Evolutionary conservation across 2,329 filamentous ascomycete species (phyloP), one percentile per base, ranked within the genome.

Genomic region (Aureobasidium sp.): DNA sequence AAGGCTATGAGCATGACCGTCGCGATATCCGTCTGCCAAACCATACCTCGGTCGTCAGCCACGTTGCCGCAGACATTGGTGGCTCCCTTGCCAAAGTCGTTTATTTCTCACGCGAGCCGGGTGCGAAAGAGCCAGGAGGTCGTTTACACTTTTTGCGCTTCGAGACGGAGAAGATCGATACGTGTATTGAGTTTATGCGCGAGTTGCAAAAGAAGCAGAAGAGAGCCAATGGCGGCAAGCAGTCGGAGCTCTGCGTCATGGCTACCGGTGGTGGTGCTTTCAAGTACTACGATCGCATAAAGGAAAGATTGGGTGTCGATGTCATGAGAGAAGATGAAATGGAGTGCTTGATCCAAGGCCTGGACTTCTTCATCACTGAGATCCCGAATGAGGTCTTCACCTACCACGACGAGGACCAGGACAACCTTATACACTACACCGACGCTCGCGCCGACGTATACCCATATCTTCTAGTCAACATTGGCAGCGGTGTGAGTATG

Each of bases 341-440:
- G 94, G 91, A 96, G 74, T 99, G 94, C 72, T 78, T 99, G 63
- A 99, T 99, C 66, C 64, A 68, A 91, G 91, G 93, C 14, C 85
- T 99, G 47, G 94, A 99, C 73, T 99, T 97, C 78, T 97, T 99
- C 80, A 97, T 97, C 71, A 96, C 91, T 66, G 92, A 97, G 73
- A 97, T 99, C 63, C 94, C 94, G 22, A 86, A 89, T 68, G 94
- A 99, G 76, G 93, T 99, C 60, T 99, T 99, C 71, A 97, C 91
- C 22, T 97, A 97, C 76, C 92, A 89, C 72, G 93, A 96, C 73
- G 83, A 84, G 15, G 68, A 77, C 63, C 70, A 74, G 37, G 87
- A 94, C 14, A 69, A 70, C 68, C 91, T 92, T 5, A 96, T 97
- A 89, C 84, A 89, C 70, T 97, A 96, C 72, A 85, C 88, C 67